Conservation (phyloP, 2,329 filamentous ascomycete genomes). For the Botryotinia narcissicola region DNA sequence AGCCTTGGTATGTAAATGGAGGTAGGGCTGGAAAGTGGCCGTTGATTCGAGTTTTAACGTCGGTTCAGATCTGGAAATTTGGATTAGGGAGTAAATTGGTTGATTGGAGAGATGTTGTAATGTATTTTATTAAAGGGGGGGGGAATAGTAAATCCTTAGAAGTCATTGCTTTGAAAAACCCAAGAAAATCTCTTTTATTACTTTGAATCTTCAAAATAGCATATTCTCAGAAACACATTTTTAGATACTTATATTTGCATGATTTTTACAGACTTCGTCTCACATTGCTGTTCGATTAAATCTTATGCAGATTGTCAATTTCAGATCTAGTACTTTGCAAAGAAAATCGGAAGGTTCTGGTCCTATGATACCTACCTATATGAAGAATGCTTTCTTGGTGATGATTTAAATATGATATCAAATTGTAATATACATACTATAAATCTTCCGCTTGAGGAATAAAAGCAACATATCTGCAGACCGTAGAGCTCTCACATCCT, state of each 20-base stretch:
- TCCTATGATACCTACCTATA: background rate
- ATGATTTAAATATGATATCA: accelerated
- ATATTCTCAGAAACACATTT: accelerated
- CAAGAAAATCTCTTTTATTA: accelerated
- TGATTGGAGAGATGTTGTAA: background rate
- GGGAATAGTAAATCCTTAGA: no score
- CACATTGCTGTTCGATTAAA: background rate
- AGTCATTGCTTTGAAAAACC: background rate
- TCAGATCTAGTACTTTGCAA: background rate
- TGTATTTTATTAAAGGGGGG: no score
- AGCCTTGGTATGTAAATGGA: no score
- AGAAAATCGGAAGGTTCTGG: background rate
- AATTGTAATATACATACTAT: background rate
- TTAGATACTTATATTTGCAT: background rate
- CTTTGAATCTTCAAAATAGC: background rate
- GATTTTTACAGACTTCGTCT: background rate
- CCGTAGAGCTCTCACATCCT: background rate
- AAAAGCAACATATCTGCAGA: background rate
- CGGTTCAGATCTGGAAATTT: accelerated
- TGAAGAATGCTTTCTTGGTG: background rate
- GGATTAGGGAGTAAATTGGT: background rate
- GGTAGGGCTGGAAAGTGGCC: no score
- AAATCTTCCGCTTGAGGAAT: accelerated
- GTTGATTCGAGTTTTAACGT: no score
- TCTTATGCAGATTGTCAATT: background rate